phyloP scores from a whole-genome alignment of 768 basidiomycete genomes.

The Infundibulicybe gibba region DNA sequence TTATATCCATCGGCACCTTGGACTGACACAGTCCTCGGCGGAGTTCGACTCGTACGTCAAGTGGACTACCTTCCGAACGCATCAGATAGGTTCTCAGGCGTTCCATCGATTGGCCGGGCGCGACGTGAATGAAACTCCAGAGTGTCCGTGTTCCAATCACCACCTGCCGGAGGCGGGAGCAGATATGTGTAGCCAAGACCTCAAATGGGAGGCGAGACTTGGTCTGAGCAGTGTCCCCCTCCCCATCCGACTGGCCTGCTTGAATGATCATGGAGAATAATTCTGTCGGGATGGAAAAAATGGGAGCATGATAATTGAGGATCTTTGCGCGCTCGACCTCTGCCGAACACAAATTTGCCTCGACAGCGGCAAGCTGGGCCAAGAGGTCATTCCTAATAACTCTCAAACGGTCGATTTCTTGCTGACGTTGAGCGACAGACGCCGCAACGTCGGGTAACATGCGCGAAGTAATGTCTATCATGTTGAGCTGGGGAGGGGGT shows the following conservation, averaged over 20 bases:
- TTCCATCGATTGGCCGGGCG: constrained; percentile 12
- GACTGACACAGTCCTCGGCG: neutral
- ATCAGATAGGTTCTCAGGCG: constrained; percentile 24
- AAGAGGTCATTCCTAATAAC: neutral
- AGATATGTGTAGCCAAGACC: constrained; percentile 34
- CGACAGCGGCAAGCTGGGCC: neutral
- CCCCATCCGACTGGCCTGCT: constrained; percentile 15
- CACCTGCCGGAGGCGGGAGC: constrained; percentile 30
- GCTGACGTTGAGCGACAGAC: no score
- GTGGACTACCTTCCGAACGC: constrained; percentile 25
- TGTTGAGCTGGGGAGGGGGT: no score
- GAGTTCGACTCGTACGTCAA: constrained; percentile 29
- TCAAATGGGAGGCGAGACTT: constrained; percentile 25
- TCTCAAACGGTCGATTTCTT: neutral
- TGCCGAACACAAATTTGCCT: neutral
- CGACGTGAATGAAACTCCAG: constrained; percentile 35
- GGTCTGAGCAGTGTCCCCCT: neutral
- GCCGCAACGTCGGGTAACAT: no score
- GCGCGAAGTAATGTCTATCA: no score
- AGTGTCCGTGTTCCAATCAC: constrained; percentile 32
- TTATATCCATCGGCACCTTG: constrained; percentile 12
- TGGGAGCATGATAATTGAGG: constrained; percentile 5
- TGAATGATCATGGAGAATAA: constrained; percentile 28
- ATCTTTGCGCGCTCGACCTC: constrained; percentile 1
- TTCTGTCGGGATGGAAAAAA: constrained; percentile 25